phyloP scores from a whole-genome alignment of 73 alveolate species.

The Paramecium octaurelia region DNA sequence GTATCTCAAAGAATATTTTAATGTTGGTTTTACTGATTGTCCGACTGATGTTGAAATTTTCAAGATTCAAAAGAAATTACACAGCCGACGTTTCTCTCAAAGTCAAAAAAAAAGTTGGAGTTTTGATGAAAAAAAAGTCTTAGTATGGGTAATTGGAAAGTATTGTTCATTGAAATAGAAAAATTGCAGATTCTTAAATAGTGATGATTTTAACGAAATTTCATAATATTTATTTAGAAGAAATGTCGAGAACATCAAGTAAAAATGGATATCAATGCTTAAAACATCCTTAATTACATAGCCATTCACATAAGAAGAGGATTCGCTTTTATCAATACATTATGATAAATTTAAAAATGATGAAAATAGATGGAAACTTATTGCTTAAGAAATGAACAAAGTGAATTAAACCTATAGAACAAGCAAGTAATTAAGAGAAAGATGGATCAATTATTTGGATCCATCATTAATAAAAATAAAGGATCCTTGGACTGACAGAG shows the following conservation, averaged over 20 bases:
- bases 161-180: background rate
- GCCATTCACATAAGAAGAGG: background rate
- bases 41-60: background rate
- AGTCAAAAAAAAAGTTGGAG: background rate
- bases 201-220: background rate
- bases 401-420: background rate
- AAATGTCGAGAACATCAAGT: background rate
- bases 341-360: background rate
- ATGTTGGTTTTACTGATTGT: background rate
- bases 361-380: background rate
- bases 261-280: background rate
- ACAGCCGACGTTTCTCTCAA: background rate
- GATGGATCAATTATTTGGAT: conserved; percentile 22
- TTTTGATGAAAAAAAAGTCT: background rate
- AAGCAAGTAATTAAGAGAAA: conserved; percentile 9
- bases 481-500: conserved; percentile 25
- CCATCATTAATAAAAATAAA: background rate
- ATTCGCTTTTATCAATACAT: background rate
- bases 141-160: conserved; percentile 2
- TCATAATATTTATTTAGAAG: background rate
- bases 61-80: background rate
- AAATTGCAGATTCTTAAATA: background rate
- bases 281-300: background rate
- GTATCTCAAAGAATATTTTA: background rate
- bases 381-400: background rate